Evolutionary conservation across 2,329 filamentous ascomycete species (phyloP), one percentile per base, ranked within the genome.

Genomic region (Emericellopsis cladophorae): DNA sequence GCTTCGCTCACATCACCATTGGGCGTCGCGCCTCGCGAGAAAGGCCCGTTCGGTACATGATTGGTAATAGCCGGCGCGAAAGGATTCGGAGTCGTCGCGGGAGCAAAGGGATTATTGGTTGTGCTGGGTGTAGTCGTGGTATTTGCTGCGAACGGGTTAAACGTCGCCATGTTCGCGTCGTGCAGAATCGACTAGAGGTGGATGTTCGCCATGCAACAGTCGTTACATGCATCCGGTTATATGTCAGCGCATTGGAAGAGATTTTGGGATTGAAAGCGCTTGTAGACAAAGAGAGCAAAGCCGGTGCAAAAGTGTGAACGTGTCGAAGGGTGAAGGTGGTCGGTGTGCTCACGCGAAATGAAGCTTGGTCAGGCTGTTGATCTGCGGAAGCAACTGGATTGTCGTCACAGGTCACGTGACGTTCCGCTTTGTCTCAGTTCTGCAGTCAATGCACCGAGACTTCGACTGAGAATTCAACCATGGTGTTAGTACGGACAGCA

Each of bases 191-290:
- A 29, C 12, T 12, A 29, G 9, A 9, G 26, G 6, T 29, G 26
- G 26, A 29, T 29, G 26, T 29, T 29, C 26, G 26, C 26, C 26
- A 59, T 59, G 60, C 61, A 61, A 61, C 59, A 44, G 45, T 46
- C 49, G 59, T 62, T 57, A 59, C 61, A 58, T 51, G 56, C 59
- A 62, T 53, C 57, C 50, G 49, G 43, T 45, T 42, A 47, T 45
- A 52, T 46, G 52, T 52, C 53, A 52, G 51, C 47, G 51, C 60
- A 64, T 64, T 51, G 49, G 51, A 49, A 46, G 46, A 46, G 26
- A 45, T 34, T 46, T 37, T 40, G 21, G 15, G 9, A 22, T 31
- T 11, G 22, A 26, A 16, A 14, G 11, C 22, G 22, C 21, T 22
- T 11, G 36, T 22, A 37, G 36, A 18, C 22, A 15, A 18, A 15